phyloP scores from a whole-genome alignment of 1,284 basidiomycete species.

The Trichosporon coremiiforme region DNA sequence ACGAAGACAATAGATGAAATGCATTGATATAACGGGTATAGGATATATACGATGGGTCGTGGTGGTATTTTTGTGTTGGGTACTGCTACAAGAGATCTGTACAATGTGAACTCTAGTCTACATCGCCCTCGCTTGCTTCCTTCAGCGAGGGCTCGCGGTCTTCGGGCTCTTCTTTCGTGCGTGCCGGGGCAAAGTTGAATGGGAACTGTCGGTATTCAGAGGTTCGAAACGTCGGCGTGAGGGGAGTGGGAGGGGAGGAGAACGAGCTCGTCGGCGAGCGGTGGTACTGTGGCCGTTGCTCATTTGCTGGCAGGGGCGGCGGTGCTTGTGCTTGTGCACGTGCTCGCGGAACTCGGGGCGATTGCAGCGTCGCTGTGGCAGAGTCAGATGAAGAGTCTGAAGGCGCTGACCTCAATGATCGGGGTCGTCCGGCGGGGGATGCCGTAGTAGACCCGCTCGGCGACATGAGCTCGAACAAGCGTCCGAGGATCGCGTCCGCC shows the following conservation, averaged over 20 bases:
- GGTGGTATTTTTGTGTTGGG: neutral
- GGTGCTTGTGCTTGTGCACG: too few relatives aligned
- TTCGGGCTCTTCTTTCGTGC: neutral
- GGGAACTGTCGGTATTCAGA: neutral
- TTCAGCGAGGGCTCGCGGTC: slow-evolving; percentile 4
- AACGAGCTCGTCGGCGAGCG: neutral
- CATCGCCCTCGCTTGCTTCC: slow-evolving; percentile 13
- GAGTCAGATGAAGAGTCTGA: neutral
- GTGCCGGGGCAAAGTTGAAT: neutral
- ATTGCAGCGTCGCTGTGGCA: neutral
- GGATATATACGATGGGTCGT: neutral
- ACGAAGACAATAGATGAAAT: neutral
- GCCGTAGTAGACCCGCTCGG: neutral
- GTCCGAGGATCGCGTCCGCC: slow-evolving; percentile 5
- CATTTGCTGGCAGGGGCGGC: neutral
- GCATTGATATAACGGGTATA: neutral
- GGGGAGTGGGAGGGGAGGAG: slow-evolving; percentile 2
- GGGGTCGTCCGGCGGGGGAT: neutral
- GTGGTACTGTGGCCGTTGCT: neutral
- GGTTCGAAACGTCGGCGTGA: neutral
- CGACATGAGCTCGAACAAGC: neutral
- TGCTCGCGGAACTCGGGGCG: neutral
- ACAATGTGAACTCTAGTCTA: neutral
- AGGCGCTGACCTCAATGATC: neutral
- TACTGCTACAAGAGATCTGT: neutral